These are phyloP conservation scores for Streptanthus diversifolius DNA, from an alignment of 345 rosid species.

Conservation along the genomic window DNA sequence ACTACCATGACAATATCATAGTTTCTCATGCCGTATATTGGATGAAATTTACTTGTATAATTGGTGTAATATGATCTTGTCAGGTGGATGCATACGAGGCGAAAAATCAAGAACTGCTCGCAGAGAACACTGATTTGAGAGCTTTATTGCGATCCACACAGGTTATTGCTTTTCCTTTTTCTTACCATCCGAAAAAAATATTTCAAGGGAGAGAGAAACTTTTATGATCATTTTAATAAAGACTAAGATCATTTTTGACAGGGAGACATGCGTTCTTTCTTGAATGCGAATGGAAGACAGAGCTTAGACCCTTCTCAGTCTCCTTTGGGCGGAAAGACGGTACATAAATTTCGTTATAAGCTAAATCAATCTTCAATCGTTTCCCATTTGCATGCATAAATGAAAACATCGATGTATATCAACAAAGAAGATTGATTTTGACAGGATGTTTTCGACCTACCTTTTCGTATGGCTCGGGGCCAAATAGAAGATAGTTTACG, in stretches of 20 bases:
- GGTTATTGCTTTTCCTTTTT: conserved; percentile 35
- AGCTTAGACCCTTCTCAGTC: conserved; percentile 68
- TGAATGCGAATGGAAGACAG: conserved; percentile 68
- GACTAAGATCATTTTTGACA: conserved; percentile 25
- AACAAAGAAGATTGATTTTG: neutral
- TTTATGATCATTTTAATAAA: neutral
- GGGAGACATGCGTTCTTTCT: conserved; percentile 93
- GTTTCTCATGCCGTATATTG: neutral
- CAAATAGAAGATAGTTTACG: conserved; percentile 97
- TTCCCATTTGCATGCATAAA: neutral
- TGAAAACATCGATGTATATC: neutral
- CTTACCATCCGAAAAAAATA: neutral
- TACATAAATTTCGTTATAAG: conserved; percentile 29
- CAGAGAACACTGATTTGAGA: conserved; percentile 87
- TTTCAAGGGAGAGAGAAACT: neutral
- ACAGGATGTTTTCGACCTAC: conserved; percentile 92
- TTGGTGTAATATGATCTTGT: neutral
- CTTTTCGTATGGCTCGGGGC: conserved; percentile 88
- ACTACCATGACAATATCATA: conserved; percentile 24
- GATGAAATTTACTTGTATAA: neutral
- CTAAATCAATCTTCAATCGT: neutral
- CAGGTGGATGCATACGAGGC: conserved; percentile 97
- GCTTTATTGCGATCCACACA: conserved; percentile 89
- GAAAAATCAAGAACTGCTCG: conserved; percentile 84
- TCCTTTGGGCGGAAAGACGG: conserved; percentile 98